Base-by-base conservation (phyloP, 106 monocot species). In the Vanilla planifolia region DNA sequence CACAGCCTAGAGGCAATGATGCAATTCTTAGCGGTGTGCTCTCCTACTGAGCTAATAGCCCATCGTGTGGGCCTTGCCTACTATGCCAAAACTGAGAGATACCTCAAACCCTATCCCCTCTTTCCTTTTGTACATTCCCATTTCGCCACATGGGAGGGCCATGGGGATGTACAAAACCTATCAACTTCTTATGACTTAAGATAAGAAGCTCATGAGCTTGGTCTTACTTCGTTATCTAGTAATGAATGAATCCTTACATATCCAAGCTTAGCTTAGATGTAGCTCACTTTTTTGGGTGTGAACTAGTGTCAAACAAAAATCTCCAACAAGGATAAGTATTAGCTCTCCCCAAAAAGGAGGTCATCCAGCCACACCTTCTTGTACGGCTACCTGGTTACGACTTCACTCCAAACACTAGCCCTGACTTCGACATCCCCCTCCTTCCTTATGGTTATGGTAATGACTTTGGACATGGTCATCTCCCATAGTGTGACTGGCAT, bases 351-450 rank as follows among this genome's bases (percentile, higher is more conserved):
- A 14, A 61, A 61, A 61, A 39, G 21, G 39, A 61, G 41, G 61
- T 43, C 21, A 61, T 40, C n/a, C 39, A 61, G 22, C 6, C 26
- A 11, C 43, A 43, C 61, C 61, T 63, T 63, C 8, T 23, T 45
- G 62, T 63, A 63, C 15, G 1, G n/a, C 62, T 44, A n/a, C n/a
- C 27, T 63, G 27, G 30, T 64, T 64, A 64, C 48, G 48, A 50
- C 48, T 52, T 65, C 50, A 26, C 51, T 52, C 32, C 20, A 37
- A 35, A 37, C 65, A 65, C 36, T 65, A 52, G 65, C 65, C 65
- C 48, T 36, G 32, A 20, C 65, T 65, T 51, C 46, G 63, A 6
- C 61, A 61, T 61, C 61, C 16, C 42, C 61, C 61, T 61, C 61
- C 43, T n/a, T n/a, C n/a, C n/a, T 42, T 24, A 24, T 24, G 16